Evolutionary conservation across 2,329 filamentous ascomycete genomes (phyloP), one percentile per base, ranked within the genome.

Genomic region (Diplodia intermedia): DNA sequence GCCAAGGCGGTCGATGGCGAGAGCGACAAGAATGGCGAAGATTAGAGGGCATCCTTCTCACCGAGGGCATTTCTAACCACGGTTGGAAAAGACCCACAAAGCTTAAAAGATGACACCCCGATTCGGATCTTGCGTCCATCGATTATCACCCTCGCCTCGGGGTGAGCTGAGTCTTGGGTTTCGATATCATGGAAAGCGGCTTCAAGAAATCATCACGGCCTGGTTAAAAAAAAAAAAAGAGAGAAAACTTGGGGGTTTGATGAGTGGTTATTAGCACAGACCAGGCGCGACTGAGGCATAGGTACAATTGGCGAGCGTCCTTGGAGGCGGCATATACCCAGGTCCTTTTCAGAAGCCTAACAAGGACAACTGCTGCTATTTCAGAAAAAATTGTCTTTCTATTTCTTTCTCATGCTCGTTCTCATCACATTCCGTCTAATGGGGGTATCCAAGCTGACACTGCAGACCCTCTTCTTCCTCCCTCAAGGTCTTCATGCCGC

Each of bases 401-500:
- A 50, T 8, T 15, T 62, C 54, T n/a, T 36, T 20, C 33, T 18
- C 31, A 52, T 23, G 12, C 47, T 38, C 9, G 29, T 38, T 23
- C 29, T 36, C 40, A 47, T 47, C 40, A n/a, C 20, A 47, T 12
- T 47, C 9, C 43, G 43, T 20, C 43, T 47, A 47, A 20, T 47
- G 20, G 31, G 43, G 57, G 60, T 63, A 63, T 63, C 60, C 47
- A 63, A 52, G 31, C 60, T 63, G 20, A 63, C 60, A 52, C 43
- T 33, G 36, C 60, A 63, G 31, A 38, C 18, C 31, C 60, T 40
- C 60, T 63, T 36, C 7, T 18, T 26, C 33, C 7, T 18, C 18
- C 38, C n/a, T 63, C n/a, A 8, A 11, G n/a, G n/a, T 52, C 36
- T 47, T 12, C 26, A 7, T 56, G 18, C 18, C 43, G 18, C n/a